These are phyloP conservation scores for Phytophthora chlamydospora DNA, from an alignment of 352 stramenopile genomes.

Conservation along the genomic window DNA sequence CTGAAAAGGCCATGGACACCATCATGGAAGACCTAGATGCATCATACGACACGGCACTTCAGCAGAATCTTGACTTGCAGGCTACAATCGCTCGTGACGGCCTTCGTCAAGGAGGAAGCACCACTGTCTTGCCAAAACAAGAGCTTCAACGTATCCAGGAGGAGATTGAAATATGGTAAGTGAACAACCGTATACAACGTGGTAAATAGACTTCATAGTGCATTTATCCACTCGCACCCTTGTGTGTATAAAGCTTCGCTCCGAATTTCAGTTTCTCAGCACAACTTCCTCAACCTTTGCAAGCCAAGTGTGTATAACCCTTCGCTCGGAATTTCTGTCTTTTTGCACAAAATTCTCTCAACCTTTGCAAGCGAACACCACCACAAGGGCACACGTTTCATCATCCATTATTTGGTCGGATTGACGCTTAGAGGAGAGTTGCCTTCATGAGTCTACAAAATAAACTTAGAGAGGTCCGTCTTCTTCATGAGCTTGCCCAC, in stretches of 20 bases:
- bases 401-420: constrained; percentile 25
- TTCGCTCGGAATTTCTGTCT: too few relatives aligned
- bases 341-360: neutral
- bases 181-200: constrained; percentile 7
- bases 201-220: constrained; percentile 13
- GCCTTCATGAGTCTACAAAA: constrained; percentile 88
- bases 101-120: constrained; percentile 46
- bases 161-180: constrained; percentile 83
- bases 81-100: constrained; percentile 54
- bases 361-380: neutral
- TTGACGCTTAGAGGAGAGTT: constrained; percentile 14
- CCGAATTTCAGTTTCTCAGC: too few relatives aligned
- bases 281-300: neutral
- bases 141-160: constrained; percentile 79
- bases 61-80: constrained; percentile 47
- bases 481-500: constrained; percentile 95
- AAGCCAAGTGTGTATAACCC: too few relatives aligned
- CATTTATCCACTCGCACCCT: constrained; percentile 1
- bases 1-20: constrained; percentile 50
- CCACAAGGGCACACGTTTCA: constrained; percentile 17
- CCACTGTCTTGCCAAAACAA: constrained; percentile 60
- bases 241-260: too few relatives aligned
- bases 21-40: constrained; percentile 59
- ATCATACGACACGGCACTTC: constrained; percentile 47
- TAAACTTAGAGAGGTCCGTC: constrained; percentile 98